Base-by-base conservation (phyloP, 257 asterid genomes). In the Cinchona pubescens region DNA sequence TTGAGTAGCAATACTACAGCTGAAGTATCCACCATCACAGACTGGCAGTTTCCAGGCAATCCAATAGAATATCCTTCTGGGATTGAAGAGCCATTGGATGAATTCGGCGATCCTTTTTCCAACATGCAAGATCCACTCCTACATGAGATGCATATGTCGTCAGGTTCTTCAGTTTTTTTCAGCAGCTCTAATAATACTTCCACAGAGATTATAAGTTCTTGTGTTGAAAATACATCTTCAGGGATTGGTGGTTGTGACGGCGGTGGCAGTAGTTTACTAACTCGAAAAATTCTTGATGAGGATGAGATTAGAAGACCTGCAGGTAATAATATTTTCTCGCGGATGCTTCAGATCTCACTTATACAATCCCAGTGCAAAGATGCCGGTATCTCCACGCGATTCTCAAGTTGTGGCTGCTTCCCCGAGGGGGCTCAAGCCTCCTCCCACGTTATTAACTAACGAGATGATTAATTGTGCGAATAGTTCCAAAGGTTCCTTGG, bases 301-400 rank as follows among this genome's bases (percentile, higher is more conserved):
- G 82, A 86, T n/a, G 90, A 80, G 58, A 74, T 84, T 46, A 84
- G 85, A 73, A 89, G 83, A 19, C 46, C 83, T 0, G n/a, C n/a
- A n/a, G 8, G 38, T 78, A 79, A 59, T 3, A 87, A 83, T 86
- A 80, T 87, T 5, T 92, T 90, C 72, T 85, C 97, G 37, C 77
- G 91, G 88, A 88, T 89, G 96, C 84, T 89, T 75, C 96, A 89
- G 92, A 91, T 94, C 88, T 81, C 96, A n/a, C n/a, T n/a, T n/a
- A n/a, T n/a, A n/a, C n/a, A n/a, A n/a, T 30, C 94, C 96, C 0
- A 76, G 58, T 23, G 75, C 67, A 5, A 90, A 89, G 78, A 66
- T 87, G 67, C 79, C 83, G 8, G 48, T 66, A 51, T 66, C 88
- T 16, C 75, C 81, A 9, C 49, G 67, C 8, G 82, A 72, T 76